phyloP scores from a whole-genome alignment of 306 rosid species.

The Vigna hirtella region DNA sequence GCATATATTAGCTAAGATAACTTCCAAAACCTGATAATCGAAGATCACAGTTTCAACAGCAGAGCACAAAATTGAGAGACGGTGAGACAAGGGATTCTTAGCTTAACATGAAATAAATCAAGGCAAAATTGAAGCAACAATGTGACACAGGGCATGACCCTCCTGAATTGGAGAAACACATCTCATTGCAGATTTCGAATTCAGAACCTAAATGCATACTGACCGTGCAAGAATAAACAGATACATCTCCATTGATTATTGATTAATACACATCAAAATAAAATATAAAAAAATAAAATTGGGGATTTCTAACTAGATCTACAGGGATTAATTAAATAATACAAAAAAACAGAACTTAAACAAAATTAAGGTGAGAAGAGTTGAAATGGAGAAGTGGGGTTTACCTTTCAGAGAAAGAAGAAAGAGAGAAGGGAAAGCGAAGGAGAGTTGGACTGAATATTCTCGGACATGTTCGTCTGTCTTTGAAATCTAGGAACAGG shows the following conservation, averaged over 20 bases:
- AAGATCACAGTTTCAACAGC: constrained; percentile 23
- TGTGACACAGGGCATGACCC: constrained; percentile 22
- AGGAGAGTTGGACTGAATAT: constrained; percentile 40
- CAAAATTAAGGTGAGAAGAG: constrained; percentile 1
- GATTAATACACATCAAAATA: constrained; percentile 34
- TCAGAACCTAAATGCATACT: constrained; percentile 21
- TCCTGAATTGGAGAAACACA: constrained; percentile 34
- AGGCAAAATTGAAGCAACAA: constrained; percentile 32
- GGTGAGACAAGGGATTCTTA: constrained; percentile 7
- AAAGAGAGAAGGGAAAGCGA: constrained; percentile 40
- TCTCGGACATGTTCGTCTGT: constrained; percentile 43
- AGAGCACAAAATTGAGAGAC: constrained; percentile 23
- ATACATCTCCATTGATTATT: constrained; percentile 21
- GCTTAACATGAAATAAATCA: constrained; percentile 29
- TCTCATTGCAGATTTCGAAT: constrained; percentile 36
- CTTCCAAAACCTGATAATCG: constrained; percentile 3
- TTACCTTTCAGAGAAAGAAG: constrained; percentile 51
- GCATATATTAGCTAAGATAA: constrained; percentile 6
- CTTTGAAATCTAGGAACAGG: constrained; percentile 24
- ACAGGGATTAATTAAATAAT: constrained; percentile 12
- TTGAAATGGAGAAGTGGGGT: constrained; percentile 33
- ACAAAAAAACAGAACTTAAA: not conserved
- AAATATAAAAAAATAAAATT: not conserved
- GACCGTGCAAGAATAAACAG: constrained; percentile 33
- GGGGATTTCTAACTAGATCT: constrained; percentile 42